Base-by-base conservation (phyloP, 2,329 filamentous ascomycete genomes). In the Beauveria sp. region DNA sequence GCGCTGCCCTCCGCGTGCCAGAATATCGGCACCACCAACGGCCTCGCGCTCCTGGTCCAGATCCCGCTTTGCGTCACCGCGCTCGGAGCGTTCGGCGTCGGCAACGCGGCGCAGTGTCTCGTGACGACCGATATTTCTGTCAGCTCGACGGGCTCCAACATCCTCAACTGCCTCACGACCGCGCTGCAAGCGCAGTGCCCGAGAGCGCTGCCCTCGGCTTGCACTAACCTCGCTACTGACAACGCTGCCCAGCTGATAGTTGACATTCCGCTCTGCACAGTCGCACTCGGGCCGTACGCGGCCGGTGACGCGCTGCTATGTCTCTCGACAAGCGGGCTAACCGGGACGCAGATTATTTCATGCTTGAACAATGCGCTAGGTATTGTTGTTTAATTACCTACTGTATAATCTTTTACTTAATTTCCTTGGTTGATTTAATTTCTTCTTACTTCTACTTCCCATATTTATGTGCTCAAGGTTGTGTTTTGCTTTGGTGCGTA, bases 61-160 rank as follows among this genome's bases (percentile, higher is more conserved):
- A 22, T 54, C 5, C 54, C 61, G 2, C 38, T 58, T 6, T 61
- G 60, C 24, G 16, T 55, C 6, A 18, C 45, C 3, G 43, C 43
- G 0, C 45, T 61, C 3, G 60, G 49, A 1, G 48, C 12, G 9
- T 60, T 31, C 3, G 49, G 49, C 18, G 24, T 60, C 28, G 57
- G 57, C n/a, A 60, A 52, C 18, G 57, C 49, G 6, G 57, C 57
- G 10, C 48, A 60, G 40, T 60, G 57, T 38, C 57, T 60, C 12
- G 57, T 42, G 16, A 53, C 48, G 5, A 51, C 34, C 1, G 48
- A n/a, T 40, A 45, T 60, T n/a, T 38, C 48, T 3, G 3, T 38
- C 26, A 52, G 38, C 38, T 34, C 48, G 0, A 16, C 18, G 7
- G 57, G 57, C 26, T 45, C 24, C 5, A 53, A 10, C 24, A 28